Evolutionary conservation across 129 eudicot species (phyloP), one percentile per base, ranked within the genome.

Genomic region (Gnaphalium uliginosum): DNA sequence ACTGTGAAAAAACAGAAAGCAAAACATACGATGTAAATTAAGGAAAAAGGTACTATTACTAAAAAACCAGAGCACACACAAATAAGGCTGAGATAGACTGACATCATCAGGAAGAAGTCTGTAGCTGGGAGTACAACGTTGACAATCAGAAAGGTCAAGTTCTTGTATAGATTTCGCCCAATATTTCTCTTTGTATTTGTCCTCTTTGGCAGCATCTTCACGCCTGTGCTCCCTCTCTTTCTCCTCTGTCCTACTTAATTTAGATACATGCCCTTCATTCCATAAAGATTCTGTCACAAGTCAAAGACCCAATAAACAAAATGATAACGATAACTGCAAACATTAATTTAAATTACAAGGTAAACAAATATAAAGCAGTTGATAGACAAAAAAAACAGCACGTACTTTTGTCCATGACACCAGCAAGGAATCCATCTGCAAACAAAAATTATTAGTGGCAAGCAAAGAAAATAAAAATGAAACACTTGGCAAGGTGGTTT

Each of bases 351-450:
- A 15, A 15, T 64, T 17, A 29, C 1, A 54, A 24, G 14, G 43
- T 4, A 37, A 54, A 66, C 27, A 76, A 46, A 7, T 57, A n/a
- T 19, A 79, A 56, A 65, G 11, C 21, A 25, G 21, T 26, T 23
- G n/a, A 24, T 19, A 30, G 51, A 48, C 62, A 17, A 22, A 18
- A 56, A 76, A 56, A 48, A 56, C 46, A 39, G 66, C 19, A 84
- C 88, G 6, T 86, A 95, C 99, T 95, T 87, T 91, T 95, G 76
- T 86, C 89, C 99, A 95, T 89, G 51, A 95, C 96, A 68, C 97
- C 98, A 68, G 96, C 95, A 77, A 95, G 96, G 69, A 95, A 89
- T 76, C 96, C 99, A 89, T 95, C 99, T 95, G 92, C 85, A 86
- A 57, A 82, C 32, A 75, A 75, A 53, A 15, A 23, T 48, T 43